Percentiles rank a stretch among this genome's conserved stretches.
Conservation (phyloP, 2,329 filamentous ascomycete genomes). For the Beauveria asiatica region DNA sequence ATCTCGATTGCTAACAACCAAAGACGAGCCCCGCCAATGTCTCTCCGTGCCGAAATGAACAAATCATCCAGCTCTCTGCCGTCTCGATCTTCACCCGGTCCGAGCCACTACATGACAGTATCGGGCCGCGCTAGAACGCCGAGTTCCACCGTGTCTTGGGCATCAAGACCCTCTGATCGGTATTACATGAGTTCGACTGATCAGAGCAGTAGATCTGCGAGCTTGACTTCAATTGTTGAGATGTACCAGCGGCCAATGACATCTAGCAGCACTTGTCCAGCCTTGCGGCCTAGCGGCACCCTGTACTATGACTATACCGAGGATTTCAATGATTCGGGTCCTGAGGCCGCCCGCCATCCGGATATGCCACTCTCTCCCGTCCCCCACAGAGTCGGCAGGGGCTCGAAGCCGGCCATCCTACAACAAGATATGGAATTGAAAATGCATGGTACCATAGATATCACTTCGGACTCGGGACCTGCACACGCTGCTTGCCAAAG, state of each 20-base stretch:
- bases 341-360: conserved; percentile 12
- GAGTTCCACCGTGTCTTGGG: conserved; percentile 23
- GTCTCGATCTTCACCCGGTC: conserved; percentile 20
- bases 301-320: conserved; percentile 48
- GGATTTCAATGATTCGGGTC: conserved; percentile 32
- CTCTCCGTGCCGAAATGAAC: conserved; percentile 31
- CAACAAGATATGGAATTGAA: conserved; percentile 15
- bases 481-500: background rate
- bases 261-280: conserved; percentile 19
- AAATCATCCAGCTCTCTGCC: conserved; percentile 33
- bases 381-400: conserved; percentile 18
- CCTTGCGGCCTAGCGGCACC: conserved; percentile 24
- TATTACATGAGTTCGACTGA: conserved; percentile 28
- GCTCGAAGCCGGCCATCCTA: conserved; percentile 20
- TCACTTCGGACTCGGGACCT: background rate
- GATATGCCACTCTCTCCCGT: conserved; percentile 24
- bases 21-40: conserved; percentile 30
- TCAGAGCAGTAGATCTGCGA: conserved; percentile 34
- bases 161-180: conserved; percentile 23
- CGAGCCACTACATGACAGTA: conserved; percentile 16
- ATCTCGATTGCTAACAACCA: conserved; percentile 27
- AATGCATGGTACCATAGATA: background rate
- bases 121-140: conserved; percentile 27
- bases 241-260: conserved; percentile 31
- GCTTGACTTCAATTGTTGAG: conserved; percentile 41